Conservation (phyloP, 495 filamentous ascomycete genomes). For the Glarea lozoyensis region DNA sequence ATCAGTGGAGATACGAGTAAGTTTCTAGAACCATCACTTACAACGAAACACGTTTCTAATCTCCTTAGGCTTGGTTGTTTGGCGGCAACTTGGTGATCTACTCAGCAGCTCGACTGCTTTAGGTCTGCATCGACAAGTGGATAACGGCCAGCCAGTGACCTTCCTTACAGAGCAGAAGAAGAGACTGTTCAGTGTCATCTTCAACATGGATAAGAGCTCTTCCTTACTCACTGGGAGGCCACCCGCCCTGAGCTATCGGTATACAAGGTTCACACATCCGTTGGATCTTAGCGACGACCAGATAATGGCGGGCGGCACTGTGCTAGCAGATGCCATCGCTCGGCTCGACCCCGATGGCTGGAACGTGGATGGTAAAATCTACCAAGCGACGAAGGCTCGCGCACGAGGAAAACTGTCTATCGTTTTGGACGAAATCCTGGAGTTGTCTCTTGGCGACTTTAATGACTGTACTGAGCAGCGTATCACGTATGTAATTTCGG, state of each 20-base stretch:
- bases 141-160: conserved; percentile 5
- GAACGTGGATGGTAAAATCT: conserved; percentile 12
- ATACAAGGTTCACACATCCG: conserved; percentile 10
- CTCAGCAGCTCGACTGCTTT: conserved; percentile 14
- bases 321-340: conserved; percentile 9
- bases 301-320: conserved; percentile 15
- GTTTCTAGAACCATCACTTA: background rate
- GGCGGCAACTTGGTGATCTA: conserved; percentile 19
- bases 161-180: conserved; percentile 14
- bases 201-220: conserved; percentile 11
- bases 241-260: conserved; percentile 13
- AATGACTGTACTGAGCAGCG: conserved; percentile 8
- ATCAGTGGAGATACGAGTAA: conserved; percentile 20
- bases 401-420: conserved; percentile 4
- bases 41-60: background rate
- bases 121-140: conserved; percentile 17
- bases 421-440: conserved; percentile 16
- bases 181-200: conserved; percentile 11
- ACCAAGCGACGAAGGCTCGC: conserved; percentile 1
- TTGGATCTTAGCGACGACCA: conserved; percentile 17
- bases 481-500: conserved; percentile 11
- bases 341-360: conserved; percentile 15
- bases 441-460: conserved; percentile 15
- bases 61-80: conserved; percentile 14
- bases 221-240: conserved; percentile 17